Percentiles rank a stretch among this genome's conserved stretches.
Conservation (phyloP, 257 asterid genomes). For the Solanum raphanifolium region DNA sequence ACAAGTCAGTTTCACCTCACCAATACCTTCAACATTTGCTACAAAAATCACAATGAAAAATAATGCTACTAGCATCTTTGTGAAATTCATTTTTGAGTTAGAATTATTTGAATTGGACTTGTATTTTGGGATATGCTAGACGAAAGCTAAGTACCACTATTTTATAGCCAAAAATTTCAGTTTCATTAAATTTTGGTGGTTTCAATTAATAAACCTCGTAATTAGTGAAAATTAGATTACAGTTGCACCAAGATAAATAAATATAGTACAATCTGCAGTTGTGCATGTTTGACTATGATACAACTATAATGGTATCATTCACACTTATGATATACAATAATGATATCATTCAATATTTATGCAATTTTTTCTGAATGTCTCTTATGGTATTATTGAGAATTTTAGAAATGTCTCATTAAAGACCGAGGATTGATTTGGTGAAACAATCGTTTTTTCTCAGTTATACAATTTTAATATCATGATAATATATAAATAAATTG, state of each 20-base stretch:
- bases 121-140: not conserved
- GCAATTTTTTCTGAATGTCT: not conserved
- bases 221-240: not conserved
- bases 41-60: not conserved
- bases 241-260: not conserved
- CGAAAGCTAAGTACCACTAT: not conserved
- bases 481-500: no score
- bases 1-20: not conserved
- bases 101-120: not conserved
- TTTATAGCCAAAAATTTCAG: not conserved
- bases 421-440: not conserved
- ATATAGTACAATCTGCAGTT: not conserved
- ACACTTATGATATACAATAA: not conserved
- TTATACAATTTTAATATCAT: no score
- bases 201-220: not conserved
- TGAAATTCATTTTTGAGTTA: not conserved
- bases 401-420: not conserved
- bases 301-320: not conserved
- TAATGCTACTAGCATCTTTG: not conserved
- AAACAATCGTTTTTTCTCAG: no score
- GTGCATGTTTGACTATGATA: no score
- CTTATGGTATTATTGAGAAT: not conserved
- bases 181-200: not conserved
- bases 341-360: no score
- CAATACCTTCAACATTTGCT: not conserved